These are phyloP conservation scores for Raphanus hybrid DNA, from an alignment of 441 rosid species.

Conservation along the genomic window DNA sequence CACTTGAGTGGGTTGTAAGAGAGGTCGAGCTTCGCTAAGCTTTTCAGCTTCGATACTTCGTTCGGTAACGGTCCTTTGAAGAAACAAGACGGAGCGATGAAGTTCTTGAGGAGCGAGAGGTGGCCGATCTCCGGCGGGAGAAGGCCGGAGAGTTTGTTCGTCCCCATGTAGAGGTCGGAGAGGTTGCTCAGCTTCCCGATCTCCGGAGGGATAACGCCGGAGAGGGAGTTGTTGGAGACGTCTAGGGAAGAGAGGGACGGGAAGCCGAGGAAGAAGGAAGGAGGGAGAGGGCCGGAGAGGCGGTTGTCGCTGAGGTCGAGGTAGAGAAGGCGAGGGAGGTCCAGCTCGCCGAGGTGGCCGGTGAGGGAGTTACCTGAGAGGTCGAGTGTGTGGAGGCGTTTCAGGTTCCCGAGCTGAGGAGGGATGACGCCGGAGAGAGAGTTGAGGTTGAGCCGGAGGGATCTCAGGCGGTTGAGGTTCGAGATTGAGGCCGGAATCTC, in stretches of 20 bases:
- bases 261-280: constrained; percentile 51
- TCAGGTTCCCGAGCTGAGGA: constrained; percentile 51
- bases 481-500: constrained; percentile 48
- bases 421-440: constrained; percentile 60
- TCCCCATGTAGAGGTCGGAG: constrained; percentile 75
- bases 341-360: constrained; percentile 54
- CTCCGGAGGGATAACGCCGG: constrained; percentile 64
- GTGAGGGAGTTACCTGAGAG: constrained; percentile 65
- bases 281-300: constrained; percentile 68
- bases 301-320: constrained; percentile 67
- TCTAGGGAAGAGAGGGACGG: constrained; percentile 61
- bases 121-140: constrained; percentile 74
- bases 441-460: constrained; percentile 59
- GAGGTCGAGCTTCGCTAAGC: constrained; percentile 67
- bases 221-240: constrained; percentile 72
- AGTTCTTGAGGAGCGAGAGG: constrained; percentile 58
- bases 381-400: constrained; percentile 57
- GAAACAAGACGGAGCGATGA: constrained; percentile 60
- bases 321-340: constrained; percentile 45
- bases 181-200: constrained; percentile 63
- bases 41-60: constrained; percentile 51
- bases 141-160: constrained; percentile 62
- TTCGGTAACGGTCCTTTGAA: constrained; percentile 79
- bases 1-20: constrained; percentile 82
- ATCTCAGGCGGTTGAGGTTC: constrained; percentile 41